These are phyloP conservation scores for Cladosporium austrohemisphaericum DNA, from an alignment of 2,329 filamentous ascomycete genomes.

Conservation along the genomic window DNA sequence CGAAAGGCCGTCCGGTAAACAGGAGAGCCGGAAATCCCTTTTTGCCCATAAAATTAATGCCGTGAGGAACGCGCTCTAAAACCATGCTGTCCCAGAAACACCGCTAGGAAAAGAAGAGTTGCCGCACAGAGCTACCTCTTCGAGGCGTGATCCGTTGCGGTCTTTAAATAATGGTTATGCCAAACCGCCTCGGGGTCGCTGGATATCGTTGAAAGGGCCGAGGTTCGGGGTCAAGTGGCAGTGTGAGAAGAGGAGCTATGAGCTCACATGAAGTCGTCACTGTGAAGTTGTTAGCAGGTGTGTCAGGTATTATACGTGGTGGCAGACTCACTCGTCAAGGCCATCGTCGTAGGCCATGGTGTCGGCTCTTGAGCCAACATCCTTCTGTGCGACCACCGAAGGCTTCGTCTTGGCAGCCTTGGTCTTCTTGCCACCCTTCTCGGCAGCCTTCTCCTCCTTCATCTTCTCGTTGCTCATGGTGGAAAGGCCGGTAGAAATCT, in stretches of 20 bases:
- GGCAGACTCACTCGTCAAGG: slow-evolving; percentile 72
- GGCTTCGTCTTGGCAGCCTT: slow-evolving; percentile 97
- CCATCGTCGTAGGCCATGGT: slow-evolving; percentile 72
- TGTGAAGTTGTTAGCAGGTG: slow-evolving; percentile 32
- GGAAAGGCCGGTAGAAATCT: slow-evolving; percentile 83
- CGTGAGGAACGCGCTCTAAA: slow-evolving; percentile 14
- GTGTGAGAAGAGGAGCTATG: background rate
- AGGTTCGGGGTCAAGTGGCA: slow-evolving; percentile 3
- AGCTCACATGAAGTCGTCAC: slow-evolving; percentile 69
- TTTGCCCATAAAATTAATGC: slow-evolving; percentile 10
- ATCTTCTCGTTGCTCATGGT: slow-evolving; percentile 94
- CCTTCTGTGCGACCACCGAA: slow-evolving; percentile 65
- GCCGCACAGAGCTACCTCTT: background rate
- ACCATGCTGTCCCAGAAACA: slow-evolving; percentile 9
- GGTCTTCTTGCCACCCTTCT: slow-evolving; percentile 93
- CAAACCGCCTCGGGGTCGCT: background rate
- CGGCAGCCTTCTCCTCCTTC: slow-evolving; percentile 93
- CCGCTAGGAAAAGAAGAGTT: slow-evolving; percentile 2
- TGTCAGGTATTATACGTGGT: background rate
- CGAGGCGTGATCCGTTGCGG: background rate
- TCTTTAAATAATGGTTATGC: background rate
- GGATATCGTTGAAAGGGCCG: slow-evolving; percentile 3
- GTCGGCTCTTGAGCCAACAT: slow-evolving; percentile 58
- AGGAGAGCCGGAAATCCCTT: background rate
- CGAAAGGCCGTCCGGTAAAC: slow-evolving; percentile 2